Evolutionary conservation across 192 early-diverging fungal genomes (phyloP), one percentile per base, ranked within the genome.

Genomic region (Backusella tarrabulga): DNA sequence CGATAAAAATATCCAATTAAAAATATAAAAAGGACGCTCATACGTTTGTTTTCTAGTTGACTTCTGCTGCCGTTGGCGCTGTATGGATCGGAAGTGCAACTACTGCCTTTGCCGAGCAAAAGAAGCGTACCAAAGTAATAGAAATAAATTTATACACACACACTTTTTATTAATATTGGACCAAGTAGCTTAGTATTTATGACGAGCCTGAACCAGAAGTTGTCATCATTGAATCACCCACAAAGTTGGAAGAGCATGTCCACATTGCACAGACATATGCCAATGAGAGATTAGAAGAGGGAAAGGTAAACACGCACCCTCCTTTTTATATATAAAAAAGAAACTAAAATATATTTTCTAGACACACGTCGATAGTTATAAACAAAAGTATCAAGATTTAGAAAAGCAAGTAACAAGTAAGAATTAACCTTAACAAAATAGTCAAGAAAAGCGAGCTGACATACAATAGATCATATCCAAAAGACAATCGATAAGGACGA

Each of bases 191-290:
- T 67, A 80, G 66, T 36, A 87, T 87, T 68, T 87, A 87, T 67
- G 85, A 87, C 72, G 85, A 87, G 12, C 81, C 81, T 44, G 71
- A 81, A 67, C 81, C 85, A 17, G 74, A 84, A 50, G 73, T 83
- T 17, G 76, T 87, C 3, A 40, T 87, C 12, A 75, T 83, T 11
- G 81, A 87, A 60, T 71, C 81, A 68, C 83, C 85, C 41, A 85
- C 85, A 3, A 78, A 73, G 40, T 71, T 84, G 50, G 85, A 87
- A 50, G 75, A 83, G 34, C 72, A 63, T 26, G 75, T 87, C 32
- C 76, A 77, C 29, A 21, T 44, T 71, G 79, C 76, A 34, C 77
- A 84, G 67, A 84, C 80, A 52, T 80, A 78, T 42, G 79, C 75
- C 15, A 73, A 84, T 29, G 67, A 77, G 23, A 78, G 79, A 36